phyloP scores from a whole-genome alignment of 257 asterid species.

The Ilex asprella region DNA sequence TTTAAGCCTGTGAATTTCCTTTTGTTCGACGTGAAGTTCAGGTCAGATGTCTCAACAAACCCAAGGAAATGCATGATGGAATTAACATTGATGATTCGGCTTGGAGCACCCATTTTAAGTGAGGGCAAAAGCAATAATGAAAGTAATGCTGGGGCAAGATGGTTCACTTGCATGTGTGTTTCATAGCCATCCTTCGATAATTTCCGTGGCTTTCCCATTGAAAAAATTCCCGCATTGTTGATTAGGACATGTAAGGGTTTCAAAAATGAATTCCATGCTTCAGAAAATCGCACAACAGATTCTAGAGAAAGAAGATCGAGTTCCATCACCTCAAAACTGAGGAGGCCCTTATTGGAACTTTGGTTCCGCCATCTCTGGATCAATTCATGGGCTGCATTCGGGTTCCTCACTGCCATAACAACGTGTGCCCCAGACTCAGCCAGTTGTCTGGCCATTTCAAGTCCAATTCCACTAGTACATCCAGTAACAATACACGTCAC shows the following conservation, averaged over 20 bases:
- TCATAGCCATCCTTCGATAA: slow-evolving; percentile 82
- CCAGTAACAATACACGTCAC: neutral
- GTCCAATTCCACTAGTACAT: slow-evolving; percentile 4
- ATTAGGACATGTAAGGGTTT: too few relatives aligned
- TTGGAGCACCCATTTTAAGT: slow-evolving; percentile 83
- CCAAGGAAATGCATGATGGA: slow-evolving; percentile 25
- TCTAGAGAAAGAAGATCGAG: too few relatives aligned
- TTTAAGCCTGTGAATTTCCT: neutral
- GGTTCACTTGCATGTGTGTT: slow-evolving; percentile 95
- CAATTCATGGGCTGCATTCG: neutral
- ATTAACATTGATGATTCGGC: slow-evolving; percentile 86
- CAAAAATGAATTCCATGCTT: neutral
- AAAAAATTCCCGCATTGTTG: too few relatives aligned
- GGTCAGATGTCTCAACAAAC: neutral
- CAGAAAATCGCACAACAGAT: too few relatives aligned
- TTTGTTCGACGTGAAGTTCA: neutral
- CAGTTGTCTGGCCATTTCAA: neutral
- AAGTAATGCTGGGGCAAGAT: slow-evolving; percentile 95
- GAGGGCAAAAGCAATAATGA: slow-evolving; percentile 88
- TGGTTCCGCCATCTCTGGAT: slow-evolving; percentile 3
- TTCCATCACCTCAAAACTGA: too few relatives aligned
- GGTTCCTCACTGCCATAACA: too few relatives aligned
- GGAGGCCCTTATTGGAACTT: too few relatives aligned
- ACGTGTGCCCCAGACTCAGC: too few relatives aligned
- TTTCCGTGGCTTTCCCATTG: slow-evolving; percentile 61